Base-by-base conservation (phyloP, 257 asterid genomes). In the Avicennia marina region DNA sequence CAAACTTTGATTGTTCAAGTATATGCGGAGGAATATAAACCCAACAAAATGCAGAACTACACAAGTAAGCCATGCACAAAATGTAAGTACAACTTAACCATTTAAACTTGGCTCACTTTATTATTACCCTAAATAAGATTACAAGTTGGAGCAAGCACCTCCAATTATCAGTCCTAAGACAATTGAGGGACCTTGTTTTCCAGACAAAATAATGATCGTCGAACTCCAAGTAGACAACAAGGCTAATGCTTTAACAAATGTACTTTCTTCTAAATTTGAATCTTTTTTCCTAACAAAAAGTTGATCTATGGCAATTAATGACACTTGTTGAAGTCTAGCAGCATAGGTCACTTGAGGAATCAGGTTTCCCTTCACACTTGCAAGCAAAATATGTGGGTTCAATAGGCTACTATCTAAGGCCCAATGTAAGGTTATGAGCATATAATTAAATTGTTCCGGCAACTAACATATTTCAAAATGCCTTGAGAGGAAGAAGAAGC, bases 131-230 rank as follows among this genome's bases (percentile, higher is more conserved):
- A 20, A 51, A 9, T 13, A 40, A 36, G 51, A 24, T 25, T 21
- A 51, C 6, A 53, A 63, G 56, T 36, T 27, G 58, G 65, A 65
- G 61, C 63, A 69, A 49, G 73, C 56, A 89, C 97, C 95, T 83
- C 94, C 95, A 55, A 77, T 71, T 32, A 80, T 36, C 42, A 78
- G 71, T 60, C 79, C 96, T 65, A 86, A 62, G 65, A 73, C 74
- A 67, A 68, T 76, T 79, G 88, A 68, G 58, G 98, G 77, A 18
- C 98, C 97, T 75, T 91, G 98, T 72, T 82, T 88, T 63, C 98
- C 97, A 11, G 97, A 83, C 36, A 91, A 71, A 68, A 91, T 50
- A 53, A 91, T 85, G 53, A 81, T 60, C 8, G 90, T 82, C 33
- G 97, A 72, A 72, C 95, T 81, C 93, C 94, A 83, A 47, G 87